Conservation (phyloP, 495 filamentous ascomycete species). For the Lineolata rhizophorae region DNA sequence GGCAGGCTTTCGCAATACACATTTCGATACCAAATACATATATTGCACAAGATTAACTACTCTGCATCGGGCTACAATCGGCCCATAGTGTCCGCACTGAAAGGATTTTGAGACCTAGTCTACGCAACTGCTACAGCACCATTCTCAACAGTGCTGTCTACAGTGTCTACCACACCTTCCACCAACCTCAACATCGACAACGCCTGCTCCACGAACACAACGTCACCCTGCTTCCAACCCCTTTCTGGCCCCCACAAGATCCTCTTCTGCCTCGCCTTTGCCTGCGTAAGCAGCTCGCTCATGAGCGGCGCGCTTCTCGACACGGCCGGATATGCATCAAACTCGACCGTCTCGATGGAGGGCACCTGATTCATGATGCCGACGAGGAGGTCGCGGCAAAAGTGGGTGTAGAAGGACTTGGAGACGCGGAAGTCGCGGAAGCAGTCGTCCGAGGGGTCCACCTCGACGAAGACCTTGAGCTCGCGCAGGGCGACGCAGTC, state of each 20-base stretch:
- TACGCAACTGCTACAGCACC: no score
- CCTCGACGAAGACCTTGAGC: conserved; percentile 57
- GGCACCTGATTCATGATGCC: conserved; percentile 38
- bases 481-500: conserved; percentile 37
- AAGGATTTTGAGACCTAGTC: no score
- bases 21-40: no score
- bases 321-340: conserved; percentile 55
- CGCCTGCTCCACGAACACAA: no score
- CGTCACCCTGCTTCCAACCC: conserved; percentile 38
- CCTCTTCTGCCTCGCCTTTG: conserved; percentile 24
- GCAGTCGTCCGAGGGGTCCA: conserved; percentile 49
- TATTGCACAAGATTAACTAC: no score
- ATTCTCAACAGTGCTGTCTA: no score
- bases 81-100: no score
- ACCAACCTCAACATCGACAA: no score
- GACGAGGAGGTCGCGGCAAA: conserved; percentile 35
- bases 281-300: conserved; percentile 36
- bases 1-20: no score
- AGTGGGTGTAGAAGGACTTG: conserved; percentile 53
- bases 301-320: conserved; percentile 48
- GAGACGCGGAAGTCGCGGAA: conserved; percentile 52
- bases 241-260: conserved; percentile 50
- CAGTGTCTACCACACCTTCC: no score
- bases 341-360: conserved; percentile 37
- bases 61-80: no score